Evolutionary conservation across 345 rosid genomes (phyloP), one percentile per base, ranked within the genome.

Genomic region (Melaleuca alternifolia): DNA sequence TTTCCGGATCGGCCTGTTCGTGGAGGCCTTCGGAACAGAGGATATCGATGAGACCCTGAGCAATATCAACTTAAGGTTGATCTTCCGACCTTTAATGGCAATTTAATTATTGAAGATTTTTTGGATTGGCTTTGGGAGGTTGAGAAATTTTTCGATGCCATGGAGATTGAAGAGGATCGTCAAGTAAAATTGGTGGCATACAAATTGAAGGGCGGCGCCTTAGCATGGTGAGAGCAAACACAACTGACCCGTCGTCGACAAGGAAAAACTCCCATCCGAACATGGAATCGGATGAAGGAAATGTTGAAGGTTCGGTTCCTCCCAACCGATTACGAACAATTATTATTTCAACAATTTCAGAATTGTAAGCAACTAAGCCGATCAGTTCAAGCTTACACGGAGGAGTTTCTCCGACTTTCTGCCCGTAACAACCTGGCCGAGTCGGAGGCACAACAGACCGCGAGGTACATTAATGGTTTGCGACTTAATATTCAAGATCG

Each of bases 281-380:
- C 20, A 0, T 87, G 65, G 89, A 23, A 12, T 5, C 21, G 1
- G 18, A 87, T 87, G 86, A 82, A 85, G 37, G 21, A 83, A 37
- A 53, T 54, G 10, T 3, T 62, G 46, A 46, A 8, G 11, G 41
- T 13, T 3, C 16, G 50, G 21, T 85, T 82, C 28, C 23, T 89
- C 18, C 84, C 48, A 26, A 24, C 11, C 6, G 23, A 89, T n/a
- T 82, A 85, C 65, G 77, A 86, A 3, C 88, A 84, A 18, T 5
- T 24, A 1, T 13, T 88, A 7, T 86, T 44, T 41, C 30, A 85
- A 1, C 30, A 46, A 14, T 62, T 57, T 7, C 53, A 86, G 51
- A n/a, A 51, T 2, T 88, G 56, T 16, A 13, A 15, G 21, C 65
- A 86, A 11, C 2, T 53, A 1, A 48, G 28, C 0, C 23, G 50